These are phyloP conservation scores for Oidiodendron maius DNA, from an alignment of 495 filamentous ascomycete species.

Conservation along the genomic window DNA sequence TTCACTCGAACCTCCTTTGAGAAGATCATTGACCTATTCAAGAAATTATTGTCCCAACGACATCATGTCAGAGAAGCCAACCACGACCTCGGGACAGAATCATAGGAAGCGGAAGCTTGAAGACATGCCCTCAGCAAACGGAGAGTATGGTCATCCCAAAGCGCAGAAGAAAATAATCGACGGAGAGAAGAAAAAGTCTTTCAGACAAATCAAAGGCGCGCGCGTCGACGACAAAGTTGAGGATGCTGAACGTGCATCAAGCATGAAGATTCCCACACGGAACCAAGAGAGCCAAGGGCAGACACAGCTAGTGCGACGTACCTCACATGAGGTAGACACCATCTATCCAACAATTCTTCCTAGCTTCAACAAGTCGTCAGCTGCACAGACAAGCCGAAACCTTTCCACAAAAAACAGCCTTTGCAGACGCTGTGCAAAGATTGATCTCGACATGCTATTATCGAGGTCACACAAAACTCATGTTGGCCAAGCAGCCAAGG, in stretches of 20 bases:
- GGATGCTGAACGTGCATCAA: not conserved
- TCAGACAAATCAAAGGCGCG: not conserved
- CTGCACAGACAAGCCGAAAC: no score
- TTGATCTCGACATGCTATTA: no score
- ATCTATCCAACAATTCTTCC: conserved; percentile 1
- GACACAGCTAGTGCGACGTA: not conserved
- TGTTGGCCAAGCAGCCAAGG: no score
- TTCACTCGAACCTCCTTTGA: no score
- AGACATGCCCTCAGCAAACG: not conserved
- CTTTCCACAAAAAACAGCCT: no score
- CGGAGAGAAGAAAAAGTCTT: not conserved
- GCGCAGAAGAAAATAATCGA: not conserved
- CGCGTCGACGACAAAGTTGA: not conserved
- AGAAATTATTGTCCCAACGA: no score
- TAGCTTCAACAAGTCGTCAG: not conserved
- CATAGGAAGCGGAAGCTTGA: not conserved
- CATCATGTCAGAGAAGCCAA: not conserved
- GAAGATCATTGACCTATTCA: no score
- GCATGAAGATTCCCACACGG: not conserved
- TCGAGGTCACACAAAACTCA: no score
- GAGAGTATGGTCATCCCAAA: not conserved
- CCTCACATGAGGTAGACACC: not conserved
- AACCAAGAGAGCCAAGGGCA: not conserved
- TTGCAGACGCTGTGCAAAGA: no score
- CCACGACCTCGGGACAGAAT: not conserved